Evolutionary conservation across 352 stramenopile species (phyloP), one percentile per base, ranked within the genome.

Genomic region (Globisporangium okanoganense): DNA sequence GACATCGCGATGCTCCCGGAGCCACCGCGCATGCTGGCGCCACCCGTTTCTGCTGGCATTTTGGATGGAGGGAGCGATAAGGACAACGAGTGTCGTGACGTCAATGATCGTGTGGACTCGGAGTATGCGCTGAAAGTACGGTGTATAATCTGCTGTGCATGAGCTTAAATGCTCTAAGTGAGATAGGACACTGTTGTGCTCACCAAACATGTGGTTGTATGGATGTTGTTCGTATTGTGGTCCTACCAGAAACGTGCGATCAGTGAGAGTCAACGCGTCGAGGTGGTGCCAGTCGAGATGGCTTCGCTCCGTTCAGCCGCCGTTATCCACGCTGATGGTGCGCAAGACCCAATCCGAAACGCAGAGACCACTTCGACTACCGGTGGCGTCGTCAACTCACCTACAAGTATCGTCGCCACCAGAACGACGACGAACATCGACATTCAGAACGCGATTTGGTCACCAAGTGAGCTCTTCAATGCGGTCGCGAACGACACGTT

Each of bases 1-100:
- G 59, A 51, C 59, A 53, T 65, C 40, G 59, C 59, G 29, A 65
- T 65, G 59, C 49, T 65, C 14, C 59, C 59, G 8, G 44, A 52
- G 44, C 56, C 25, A 22, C 20, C 29, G 7, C 38, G 16, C 16
- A 29, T 47, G 40, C 40, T 58, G 29, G 18, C 36, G 24, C 18
- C 36, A 20, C 31, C 22, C n/a, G 20, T 20, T 12, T 3, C 22
- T 24, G 31, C 38, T 48, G 53, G 40, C 41, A 33, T 27, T 14
- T 4, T 24, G 8, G 2, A 5, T 8, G 33, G 24, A 41, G 16
- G 16, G 38, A 29, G 16, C 56, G 20, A 5, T 4, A 61, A 43
- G 18, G 27, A 41, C 16, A 41, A 29, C 14, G 49, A 55, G 29
- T 22, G 25, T 14, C 16, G 29, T 18, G 29, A 18, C 18, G 27